These are phyloP conservation scores for Ustanciosporium gigantosporum DNA, from an alignment of 1,284 basidiomycete genomes.

Conservation along the genomic window DNA sequence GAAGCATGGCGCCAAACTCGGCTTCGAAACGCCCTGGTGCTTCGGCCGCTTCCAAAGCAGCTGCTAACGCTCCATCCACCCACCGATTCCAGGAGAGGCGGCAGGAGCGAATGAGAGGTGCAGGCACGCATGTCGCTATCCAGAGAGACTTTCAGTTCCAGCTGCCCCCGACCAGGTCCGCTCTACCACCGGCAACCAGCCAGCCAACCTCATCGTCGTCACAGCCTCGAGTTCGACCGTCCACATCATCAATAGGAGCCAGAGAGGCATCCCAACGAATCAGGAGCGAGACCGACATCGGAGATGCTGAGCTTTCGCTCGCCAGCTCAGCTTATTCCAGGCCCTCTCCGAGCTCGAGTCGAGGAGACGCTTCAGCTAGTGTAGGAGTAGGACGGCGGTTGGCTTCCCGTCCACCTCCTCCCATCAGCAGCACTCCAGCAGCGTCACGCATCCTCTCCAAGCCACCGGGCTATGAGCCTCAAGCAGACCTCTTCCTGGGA, in stretches of 20 bases:
- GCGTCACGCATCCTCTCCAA: constrained; percentile 8
- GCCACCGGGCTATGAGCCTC: background rate
- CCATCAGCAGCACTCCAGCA: constrained; percentile 34
- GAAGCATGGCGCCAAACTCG: too few species aligned
- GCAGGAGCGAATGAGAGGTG: constrained; percentile 43
- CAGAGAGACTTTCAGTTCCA: constrained; percentile 40
- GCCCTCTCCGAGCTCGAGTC: constrained; percentile 1
- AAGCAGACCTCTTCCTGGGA: background rate
- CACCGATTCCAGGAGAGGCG: constrained; percentile 34
- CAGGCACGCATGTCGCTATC: constrained; percentile 34
- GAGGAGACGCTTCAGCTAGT: constrained; percentile 18
- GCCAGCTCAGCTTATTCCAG: background rate
- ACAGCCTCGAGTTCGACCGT: background rate
- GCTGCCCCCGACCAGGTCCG: constrained; percentile 12
- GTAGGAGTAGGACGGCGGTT: constrained; percentile 16
- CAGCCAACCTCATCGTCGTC: background rate
- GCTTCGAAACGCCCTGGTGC: too few species aligned
- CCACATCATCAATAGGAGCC: background rate
- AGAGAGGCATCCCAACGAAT: background rate
- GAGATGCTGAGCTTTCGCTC: too few species aligned
- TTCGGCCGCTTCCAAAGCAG: too few species aligned
- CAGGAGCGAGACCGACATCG: too few species aligned
- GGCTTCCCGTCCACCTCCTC: constrained; percentile 4
- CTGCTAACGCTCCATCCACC: constrained; percentile 10
- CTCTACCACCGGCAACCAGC: background rate